phyloP scores from a whole-genome alignment of 2,329 filamentous ascomycete species.

The Talaromyces pinophilus region DNA sequence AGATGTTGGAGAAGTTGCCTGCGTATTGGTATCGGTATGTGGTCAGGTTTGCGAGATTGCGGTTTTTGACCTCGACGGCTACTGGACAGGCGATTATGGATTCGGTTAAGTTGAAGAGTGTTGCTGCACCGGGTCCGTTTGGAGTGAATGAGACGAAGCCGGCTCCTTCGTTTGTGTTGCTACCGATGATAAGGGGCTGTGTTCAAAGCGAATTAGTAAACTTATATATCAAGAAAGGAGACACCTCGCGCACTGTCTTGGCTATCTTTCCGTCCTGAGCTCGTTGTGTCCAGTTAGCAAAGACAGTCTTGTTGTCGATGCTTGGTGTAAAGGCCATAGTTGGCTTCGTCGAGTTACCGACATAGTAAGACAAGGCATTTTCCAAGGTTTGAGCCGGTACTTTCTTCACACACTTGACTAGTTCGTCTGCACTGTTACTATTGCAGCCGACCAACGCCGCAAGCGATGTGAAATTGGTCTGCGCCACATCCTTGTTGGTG shows the following conservation, averaged over 20 bases:
- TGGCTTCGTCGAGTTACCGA: not conserved
- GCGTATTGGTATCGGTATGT: conserved; percentile 45
- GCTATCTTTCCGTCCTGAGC: not conserved
- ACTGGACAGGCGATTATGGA: conserved; percentile 27
- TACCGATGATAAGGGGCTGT: conserved; percentile 24
- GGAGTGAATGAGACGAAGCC: conserved; percentile 22
- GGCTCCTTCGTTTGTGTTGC: conserved; percentile 26
- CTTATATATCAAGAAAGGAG: not conserved
- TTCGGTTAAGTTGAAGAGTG: conserved; percentile 26
- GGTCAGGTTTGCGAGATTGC: conserved; percentile 31
- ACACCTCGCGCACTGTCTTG: not conserved
- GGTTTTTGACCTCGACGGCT: conserved; percentile 32
- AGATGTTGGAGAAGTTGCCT: conserved; percentile 45
- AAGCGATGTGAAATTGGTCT: conserved; percentile 33
- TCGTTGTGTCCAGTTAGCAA: conserved; percentile 1
- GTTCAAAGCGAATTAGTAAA: not conserved
- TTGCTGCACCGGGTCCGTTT: conserved; percentile 14
- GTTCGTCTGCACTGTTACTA: conserved; percentile 23
- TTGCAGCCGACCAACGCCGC: conserved; percentile 31
- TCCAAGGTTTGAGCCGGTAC: not conserved
- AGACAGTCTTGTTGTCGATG: not conserved
- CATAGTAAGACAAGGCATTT: conserved; percentile 6
- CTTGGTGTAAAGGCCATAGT: not conserved
- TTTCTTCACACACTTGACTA: conserved; percentile 24
- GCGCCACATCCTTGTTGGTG: conserved; percentile 21